phyloP scores from a whole-genome alignment of 495 filamentous ascomycete species.

The Penicillium flavigenum region DNA sequence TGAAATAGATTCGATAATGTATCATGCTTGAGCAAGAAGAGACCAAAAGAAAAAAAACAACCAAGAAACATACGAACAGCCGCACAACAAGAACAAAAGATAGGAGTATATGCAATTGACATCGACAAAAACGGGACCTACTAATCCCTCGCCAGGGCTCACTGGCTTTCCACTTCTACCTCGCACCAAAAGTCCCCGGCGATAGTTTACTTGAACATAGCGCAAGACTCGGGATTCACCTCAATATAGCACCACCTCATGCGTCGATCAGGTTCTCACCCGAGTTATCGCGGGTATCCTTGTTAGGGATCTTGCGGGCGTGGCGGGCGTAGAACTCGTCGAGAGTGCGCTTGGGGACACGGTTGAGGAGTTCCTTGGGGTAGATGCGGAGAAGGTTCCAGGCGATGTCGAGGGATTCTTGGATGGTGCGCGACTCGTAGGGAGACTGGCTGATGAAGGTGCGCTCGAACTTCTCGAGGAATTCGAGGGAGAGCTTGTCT shows the following conservation, averaged over 20 bases:
- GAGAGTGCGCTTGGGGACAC: slow-evolving; percentile 90
- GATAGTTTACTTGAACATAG: neutral
- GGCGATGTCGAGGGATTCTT: slow-evolving; percentile 89
- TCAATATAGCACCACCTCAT: slow-evolving; percentile 11
- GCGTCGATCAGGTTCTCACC: slow-evolving; percentile 67
- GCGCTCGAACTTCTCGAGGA: slow-evolving; percentile 96
- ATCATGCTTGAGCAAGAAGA: neutral
- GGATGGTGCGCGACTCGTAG: slow-evolving; percentile 88
- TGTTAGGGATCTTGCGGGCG: slow-evolving; percentile 51
- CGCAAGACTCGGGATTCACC: neutral
- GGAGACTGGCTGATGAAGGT: slow-evolving; percentile 88
- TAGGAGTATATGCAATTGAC: slow-evolving; percentile 8
- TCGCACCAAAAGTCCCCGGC: neutral
- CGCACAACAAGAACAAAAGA: slow-evolving; percentile 4
- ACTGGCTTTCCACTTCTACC: neutral
- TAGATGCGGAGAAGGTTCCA: slow-evolving; percentile 96
- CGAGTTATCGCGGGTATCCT: slow-evolving; percentile 72
- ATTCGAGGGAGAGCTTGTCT: slow-evolving; percentile 96
- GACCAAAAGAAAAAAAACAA: neutral
- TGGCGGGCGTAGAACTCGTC: slow-evolving; percentile 88
- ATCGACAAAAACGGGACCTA: neutral
- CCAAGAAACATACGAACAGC: neutral
- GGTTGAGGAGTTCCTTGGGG: slow-evolving; percentile 95
- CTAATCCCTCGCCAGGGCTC: neutral
- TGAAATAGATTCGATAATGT: slow-evolving; percentile 3